Evolutionary conservation across 176 grass and related monocot genomes (phyloP).

Genomic region (Musa troglodytarum): DNA sequence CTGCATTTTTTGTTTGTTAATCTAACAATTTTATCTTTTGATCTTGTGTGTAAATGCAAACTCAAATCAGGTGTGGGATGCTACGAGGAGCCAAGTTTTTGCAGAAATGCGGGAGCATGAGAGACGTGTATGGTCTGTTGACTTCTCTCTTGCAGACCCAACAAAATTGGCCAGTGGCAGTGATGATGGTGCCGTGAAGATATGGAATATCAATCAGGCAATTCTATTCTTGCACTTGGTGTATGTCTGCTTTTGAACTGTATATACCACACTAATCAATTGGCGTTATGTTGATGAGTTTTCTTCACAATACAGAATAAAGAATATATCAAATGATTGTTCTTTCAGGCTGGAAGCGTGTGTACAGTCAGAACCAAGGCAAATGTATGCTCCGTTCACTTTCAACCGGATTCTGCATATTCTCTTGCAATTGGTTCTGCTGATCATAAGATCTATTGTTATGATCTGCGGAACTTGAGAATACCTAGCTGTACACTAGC

Average conservation of each 20-base stretch:
- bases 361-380: constrained; percentile 90
- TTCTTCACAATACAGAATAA: constrained; percentile 10
- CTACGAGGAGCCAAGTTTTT: constrained; percentile 82
- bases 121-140: constrained; percentile 89
- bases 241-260: constrained; percentile 64
- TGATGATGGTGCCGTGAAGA: constrained; percentile 92
- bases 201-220: constrained; percentile 99
- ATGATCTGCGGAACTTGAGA: constrained; percentile 85
- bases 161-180: constrained; percentile 90
- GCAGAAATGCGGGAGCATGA: constrained; percentile 97
- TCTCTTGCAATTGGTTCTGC: constrained; percentile 82
- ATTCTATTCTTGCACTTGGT: constrained; percentile 72
- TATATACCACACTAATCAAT: constrained; percentile 44
- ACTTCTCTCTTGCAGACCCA: constrained; percentile 88
- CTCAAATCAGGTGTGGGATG: constrained; percentile 81
- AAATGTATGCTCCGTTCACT: constrained; percentile 93
- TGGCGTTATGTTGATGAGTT: constrained; percentile 16
- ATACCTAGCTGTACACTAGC: constrained; percentile 54
- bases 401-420: constrained; percentile 73
- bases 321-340: constrained; percentile 22
- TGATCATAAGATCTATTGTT: constrained; percentile 94
- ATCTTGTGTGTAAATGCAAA: constrained; percentile 8
- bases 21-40: constrained; percentile 3
- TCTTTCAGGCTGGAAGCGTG: constrained; percentile 76
- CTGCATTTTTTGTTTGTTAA: not conserved